Evolutionary conservation across 2,329 filamentous ascomycete species (phyloP).

Genomic region (Fusarium compactum): DNA sequence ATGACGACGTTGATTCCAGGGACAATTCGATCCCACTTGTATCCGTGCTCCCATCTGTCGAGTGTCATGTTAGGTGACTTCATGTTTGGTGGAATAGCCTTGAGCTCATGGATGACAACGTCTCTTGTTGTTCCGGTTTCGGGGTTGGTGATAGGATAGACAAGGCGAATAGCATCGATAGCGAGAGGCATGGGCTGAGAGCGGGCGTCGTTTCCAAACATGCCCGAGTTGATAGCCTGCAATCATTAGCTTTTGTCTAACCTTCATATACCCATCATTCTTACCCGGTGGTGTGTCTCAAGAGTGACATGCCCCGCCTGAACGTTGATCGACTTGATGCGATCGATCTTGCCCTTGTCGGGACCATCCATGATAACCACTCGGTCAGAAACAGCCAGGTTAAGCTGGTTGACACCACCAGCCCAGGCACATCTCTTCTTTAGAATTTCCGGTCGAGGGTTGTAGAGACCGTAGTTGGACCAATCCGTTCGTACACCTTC

Average conservation of each 20-base stretch:
- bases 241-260: background rate
- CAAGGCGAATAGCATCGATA: slow-evolving; percentile 81
- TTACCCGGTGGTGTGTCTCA: slow-evolving; percentile 73
- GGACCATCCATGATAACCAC: slow-evolving; percentile 83
- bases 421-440: slow-evolving; percentile 65
- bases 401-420: slow-evolving; percentile 68
- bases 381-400: slow-evolving; percentile 77
- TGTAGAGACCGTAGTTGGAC: slow-evolving; percentile 49
- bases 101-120: slow-evolving; percentile 80
- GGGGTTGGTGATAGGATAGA: slow-evolving; percentile 78
- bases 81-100: slow-evolving; percentile 64
- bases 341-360: slow-evolving; percentile 86
- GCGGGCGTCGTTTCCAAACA: slow-evolving; percentile 49
- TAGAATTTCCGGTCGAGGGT: slow-evolving; percentile 51
- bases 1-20: slow-evolving; percentile 78
- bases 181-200: slow-evolving; percentile 65
- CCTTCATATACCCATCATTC: slow-evolving; percentile 38
- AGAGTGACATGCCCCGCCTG: slow-evolving; percentile 70
- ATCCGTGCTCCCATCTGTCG: slow-evolving; percentile 57
- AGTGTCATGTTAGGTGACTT: slow-evolving; percentile 57
- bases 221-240: slow-evolving; percentile 48
- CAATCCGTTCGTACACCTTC: slow-evolving; percentile 55
- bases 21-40: slow-evolving; percentile 69
- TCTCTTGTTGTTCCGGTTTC: slow-evolving; percentile 75
- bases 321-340: slow-evolving; percentile 69